Base-by-base conservation (phyloP, 2,329 filamentous ascomycete genomes). In the Coniella vitis region DNA sequence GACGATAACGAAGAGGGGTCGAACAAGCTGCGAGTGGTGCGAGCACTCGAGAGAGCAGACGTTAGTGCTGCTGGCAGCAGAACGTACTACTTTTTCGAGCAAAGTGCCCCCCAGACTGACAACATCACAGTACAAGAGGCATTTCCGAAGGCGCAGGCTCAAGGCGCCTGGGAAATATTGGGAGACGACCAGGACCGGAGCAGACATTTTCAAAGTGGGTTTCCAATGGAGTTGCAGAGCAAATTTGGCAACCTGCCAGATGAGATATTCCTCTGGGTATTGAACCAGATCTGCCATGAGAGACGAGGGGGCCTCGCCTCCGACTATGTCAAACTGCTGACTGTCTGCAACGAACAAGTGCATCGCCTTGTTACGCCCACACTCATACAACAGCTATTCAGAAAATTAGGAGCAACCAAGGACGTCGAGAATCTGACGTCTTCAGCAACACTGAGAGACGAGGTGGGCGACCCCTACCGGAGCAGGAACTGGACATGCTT, bases 201-300 rank as follows among this genome's bases (percentile, higher is more conserved):
- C 47, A 76, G 81, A 55, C 70, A 78, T 34, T 76, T 89, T 46
- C 64, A 79, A 20, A 81, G 79, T 17, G 84, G 85, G 2, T 66
- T 85, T 48, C 72, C 82, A 1, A 73, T 78, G 48, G 73, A 78
- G 38, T 67, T 83, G 13, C 65, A 78, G 14, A 59, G 62, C 4
- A 63, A 64, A 49, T 68, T 67, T 35, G 61, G 64, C 12, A 55
- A 60, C 3, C 61, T 89, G 12, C 79, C 85, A 0, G 78, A 87
- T 52, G 75, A 84, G 47, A 59, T 89, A 1, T 73, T 87, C 43
- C 58, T 74, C 14, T 90, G 86, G 86, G 68, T 88, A 3, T 59
- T 86, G 5, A 66, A 77, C 43, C 75, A 83, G 65, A 67, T 83
- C 19, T 78, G 75, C 47, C 61, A 69, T 2, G 81, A 86, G 57